Percentiles rank a stretch among this genome's conserved stretches.
Conservation (phyloP, 371 early-diverging fungal species). For the Apophysomyces trapeziformis region DNA sequence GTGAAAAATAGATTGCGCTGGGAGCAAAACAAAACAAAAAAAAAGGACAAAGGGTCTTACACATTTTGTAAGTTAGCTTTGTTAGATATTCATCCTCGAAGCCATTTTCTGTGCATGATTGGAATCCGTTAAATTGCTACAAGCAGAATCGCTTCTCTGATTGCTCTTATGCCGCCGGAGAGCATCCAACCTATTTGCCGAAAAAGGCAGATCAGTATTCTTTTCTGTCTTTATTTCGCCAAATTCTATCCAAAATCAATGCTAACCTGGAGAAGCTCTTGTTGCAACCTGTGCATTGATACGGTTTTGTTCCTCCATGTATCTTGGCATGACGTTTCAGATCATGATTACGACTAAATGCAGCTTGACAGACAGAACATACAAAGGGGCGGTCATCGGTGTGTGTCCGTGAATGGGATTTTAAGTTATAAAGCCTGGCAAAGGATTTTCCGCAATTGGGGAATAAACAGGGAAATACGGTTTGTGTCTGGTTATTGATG, state of each 20-base stretch:
- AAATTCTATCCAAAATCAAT: background rate
- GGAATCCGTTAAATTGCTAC: background rate
- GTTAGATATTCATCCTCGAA: background rate
- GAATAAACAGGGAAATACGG: slow-evolving; percentile 56
- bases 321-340: slow-evolving; percentile 81
- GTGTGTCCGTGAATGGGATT: slow-evolving; percentile 75
- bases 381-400: slow-evolving; percentile 75
- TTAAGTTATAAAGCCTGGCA: slow-evolving; percentile 71
- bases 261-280: slow-evolving; percentile 60
- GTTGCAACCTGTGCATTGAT: slow-evolving; percentile 74
- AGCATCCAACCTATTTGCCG: slow-evolving; percentile 30
- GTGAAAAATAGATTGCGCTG: background rate
- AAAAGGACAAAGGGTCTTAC: background rate
- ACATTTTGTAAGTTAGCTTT: background rate
- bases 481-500: slow-evolving; percentile 30
- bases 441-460: slow-evolving; percentile 69
- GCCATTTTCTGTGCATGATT: background rate
- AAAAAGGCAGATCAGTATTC: background rate
- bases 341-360: slow-evolving; percentile 83
- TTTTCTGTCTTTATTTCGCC: background rate
- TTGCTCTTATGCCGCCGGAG: slow-evolving; percentile 35
- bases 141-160: slow-evolving; percentile 17
- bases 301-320: slow-evolving; percentile 76
- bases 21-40: background rate
- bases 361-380: slow-evolving; percentile 68